Conservation (phyloP, 2,329 filamentous ascomycete genomes). For the Diplocarpon mali region DNA sequence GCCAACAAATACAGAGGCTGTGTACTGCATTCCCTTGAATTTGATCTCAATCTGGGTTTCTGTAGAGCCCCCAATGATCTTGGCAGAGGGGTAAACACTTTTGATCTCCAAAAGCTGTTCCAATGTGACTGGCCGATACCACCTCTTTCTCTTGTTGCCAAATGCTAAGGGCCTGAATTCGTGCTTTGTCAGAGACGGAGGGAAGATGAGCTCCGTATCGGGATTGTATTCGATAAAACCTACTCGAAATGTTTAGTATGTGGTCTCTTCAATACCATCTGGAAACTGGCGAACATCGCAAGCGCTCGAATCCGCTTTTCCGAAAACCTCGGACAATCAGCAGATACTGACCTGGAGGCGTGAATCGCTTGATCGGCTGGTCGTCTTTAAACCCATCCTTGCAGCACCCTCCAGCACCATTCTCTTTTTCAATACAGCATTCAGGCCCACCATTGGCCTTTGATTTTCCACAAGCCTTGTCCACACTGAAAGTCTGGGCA, state of each 20-base stretch:
- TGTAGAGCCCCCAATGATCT: slow-evolving; percentile 90
- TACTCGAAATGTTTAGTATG: too few relatives aligned
- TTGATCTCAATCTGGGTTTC: slow-evolving; percentile 98
- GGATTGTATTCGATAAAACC: slow-evolving; percentile 88
- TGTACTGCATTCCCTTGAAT: slow-evolving; percentile 90
- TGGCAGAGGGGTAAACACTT: slow-evolving; percentile 69
- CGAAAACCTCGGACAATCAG: too few relatives aligned
- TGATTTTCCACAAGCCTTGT: slow-evolving; percentile 38
- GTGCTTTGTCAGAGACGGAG: slow-evolving; percentile 72
- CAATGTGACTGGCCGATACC: slow-evolving; percentile 82
- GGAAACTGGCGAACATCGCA: too few relatives aligned
- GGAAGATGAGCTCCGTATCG: slow-evolving; percentile 92
- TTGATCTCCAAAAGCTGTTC: slow-evolving; percentile 90
- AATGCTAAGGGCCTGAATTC: slow-evolving; percentile 73
- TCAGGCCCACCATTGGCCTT: slow-evolving; percentile 40
- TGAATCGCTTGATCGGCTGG: slow-evolving; percentile 56
- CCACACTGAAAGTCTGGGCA: slow-evolving; percentile 69
- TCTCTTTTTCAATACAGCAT: slow-evolving; percentile 60
- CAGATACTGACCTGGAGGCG: slow-evolving; percentile 46
- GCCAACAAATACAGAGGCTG: slow-evolving; percentile 80
- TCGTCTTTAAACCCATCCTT: slow-evolving; percentile 44
- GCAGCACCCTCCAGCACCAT: slow-evolving; percentile 51
- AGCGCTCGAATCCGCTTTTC: too few relatives aligned
- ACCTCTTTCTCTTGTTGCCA: slow-evolving; percentile 88
- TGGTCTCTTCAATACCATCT: too few relatives aligned